Conservation (phyloP, 2,329 filamentous ascomycete genomes). For the Botrytis deweyae region DNA sequence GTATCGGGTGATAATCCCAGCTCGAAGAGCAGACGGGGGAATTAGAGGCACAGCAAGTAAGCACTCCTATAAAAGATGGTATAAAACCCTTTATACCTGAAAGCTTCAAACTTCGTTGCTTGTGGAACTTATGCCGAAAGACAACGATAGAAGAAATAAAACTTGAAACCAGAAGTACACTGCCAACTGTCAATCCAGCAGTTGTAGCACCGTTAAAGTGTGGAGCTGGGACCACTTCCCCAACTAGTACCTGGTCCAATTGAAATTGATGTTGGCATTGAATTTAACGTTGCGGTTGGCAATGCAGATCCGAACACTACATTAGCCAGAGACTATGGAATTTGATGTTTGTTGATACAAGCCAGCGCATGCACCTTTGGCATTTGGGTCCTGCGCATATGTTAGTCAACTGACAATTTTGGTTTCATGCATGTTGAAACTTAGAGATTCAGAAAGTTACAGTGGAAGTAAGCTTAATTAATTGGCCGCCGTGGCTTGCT, state of each 20-base stretch:
- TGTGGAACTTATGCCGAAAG: not conserved
- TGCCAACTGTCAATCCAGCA: not conserved
- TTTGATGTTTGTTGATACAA: not conserved
- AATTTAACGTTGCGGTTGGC: not conserved
- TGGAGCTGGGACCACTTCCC: not conserved
- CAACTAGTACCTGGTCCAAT: not conserved
- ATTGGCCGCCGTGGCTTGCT: not conserved
- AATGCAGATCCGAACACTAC: not conserved
- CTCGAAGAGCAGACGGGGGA: too few relatives aligned
- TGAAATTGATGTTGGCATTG: not conserved
- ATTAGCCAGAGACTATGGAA: not conserved
- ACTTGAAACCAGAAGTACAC: not conserved
- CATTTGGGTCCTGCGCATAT: not conserved
- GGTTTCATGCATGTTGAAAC: not conserved
- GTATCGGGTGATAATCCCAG: too few relatives aligned
- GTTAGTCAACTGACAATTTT: not conserved
- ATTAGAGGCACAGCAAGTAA: too few relatives aligned
- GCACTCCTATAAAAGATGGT: too few relatives aligned
- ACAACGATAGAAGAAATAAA: not conserved
- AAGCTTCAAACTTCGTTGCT: too few relatives aligned
- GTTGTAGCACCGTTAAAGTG: not conserved
- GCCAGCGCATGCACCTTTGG: not conserved
- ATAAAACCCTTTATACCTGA: too few relatives aligned
- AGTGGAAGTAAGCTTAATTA: not conserved
- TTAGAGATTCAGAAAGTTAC: not conserved